Evolutionary conservation across 192 early-diverging fungal genomes (phyloP).

Genomic region (Umbelopsis ramanniana): DNA sequence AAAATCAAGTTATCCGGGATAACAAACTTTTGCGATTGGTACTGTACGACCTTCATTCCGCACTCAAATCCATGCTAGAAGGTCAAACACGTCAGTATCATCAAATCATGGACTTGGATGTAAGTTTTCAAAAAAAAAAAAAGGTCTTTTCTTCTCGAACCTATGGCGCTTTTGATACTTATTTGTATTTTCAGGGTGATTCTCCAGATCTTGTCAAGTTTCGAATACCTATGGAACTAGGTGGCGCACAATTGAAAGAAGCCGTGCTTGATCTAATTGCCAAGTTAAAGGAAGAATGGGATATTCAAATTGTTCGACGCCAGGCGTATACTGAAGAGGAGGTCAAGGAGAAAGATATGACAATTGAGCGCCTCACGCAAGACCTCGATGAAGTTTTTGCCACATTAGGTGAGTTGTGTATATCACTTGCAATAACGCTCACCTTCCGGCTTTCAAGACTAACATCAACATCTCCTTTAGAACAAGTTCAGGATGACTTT

Average conservation of each 20-base stretch:
- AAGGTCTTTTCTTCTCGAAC: too few relatives aligned
- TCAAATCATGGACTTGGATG: neutral
- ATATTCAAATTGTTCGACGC: conserved; percentile 27
- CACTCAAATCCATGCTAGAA: conserved; percentile 37
- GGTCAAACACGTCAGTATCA: conserved; percentile 26
- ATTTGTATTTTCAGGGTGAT: neutral
- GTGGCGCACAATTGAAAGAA: conserved; percentile 14
- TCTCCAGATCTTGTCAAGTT: conserved; percentile 15
- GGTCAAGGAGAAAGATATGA: conserved; percentile 51
- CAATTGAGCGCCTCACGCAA: conserved; percentile 49
- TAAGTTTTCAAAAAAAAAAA: too few relatives aligned
- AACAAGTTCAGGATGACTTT: conserved; percentile 22
- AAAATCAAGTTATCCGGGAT: conserved; percentile 41
- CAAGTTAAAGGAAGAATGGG: conserved; percentile 46
- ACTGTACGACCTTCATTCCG: conserved; percentile 44
- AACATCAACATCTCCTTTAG: conserved; percentile 12
- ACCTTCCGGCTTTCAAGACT: neutral
- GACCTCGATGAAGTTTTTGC: conserved; percentile 32
- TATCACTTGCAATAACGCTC: too few relatives aligned
- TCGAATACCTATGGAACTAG: conserved; percentile 31
- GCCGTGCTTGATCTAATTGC: conserved; percentile 38
- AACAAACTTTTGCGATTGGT: conserved; percentile 44
- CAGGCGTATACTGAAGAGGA: conserved; percentile 40
- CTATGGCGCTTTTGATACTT: neutral
- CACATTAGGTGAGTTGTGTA: conserved; percentile 28